A percentile compares a stretch with the other conserved stretches of the same genome.
Conservation (phyloP, 2,329 filamentous ascomycete species). For the Penicillium italicum region DNA sequence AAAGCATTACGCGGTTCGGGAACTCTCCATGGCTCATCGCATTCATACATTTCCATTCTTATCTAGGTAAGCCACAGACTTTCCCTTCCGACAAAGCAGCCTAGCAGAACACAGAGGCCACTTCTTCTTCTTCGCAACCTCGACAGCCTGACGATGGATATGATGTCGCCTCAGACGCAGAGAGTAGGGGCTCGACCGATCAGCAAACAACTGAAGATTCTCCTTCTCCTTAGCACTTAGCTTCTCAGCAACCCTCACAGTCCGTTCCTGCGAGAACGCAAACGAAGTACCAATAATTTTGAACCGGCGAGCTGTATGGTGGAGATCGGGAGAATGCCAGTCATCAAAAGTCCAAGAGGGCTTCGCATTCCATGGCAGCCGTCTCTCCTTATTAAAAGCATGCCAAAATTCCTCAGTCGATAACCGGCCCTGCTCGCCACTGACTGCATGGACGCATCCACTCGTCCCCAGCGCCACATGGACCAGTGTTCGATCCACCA, state of each 20-base stretch:
- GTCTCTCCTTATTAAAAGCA: conserved; percentile 20
- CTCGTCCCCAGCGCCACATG: conserved; percentile 17
- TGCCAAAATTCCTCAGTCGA: conserved; percentile 21
- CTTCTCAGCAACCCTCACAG: conserved; percentile 8
- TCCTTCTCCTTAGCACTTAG: conserved; percentile 5
- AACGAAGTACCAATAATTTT: conserved; percentile 25
- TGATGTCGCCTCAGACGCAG: conserved; percentile 17
- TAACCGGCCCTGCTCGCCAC: conserved; percentile 18
- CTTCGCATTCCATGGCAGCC: conserved; percentile 19
- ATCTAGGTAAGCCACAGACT: background rate
- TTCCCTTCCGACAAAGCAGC: conserved; percentile 18
- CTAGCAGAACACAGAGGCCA: conserved; percentile 12
- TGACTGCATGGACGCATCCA: conserved; percentile 22
- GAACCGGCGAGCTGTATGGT: conserved; percentile 17
- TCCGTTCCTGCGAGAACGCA: conserved; percentile 18
- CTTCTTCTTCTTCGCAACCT: conserved; percentile 17
- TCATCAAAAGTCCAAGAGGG: conserved; percentile 16
- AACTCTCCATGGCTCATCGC: no score
- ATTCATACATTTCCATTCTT: background rate
- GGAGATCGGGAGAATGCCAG: conserved; percentile 21
- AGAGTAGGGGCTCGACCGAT: conserved; percentile 19
- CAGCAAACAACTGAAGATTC: conserved; percentile 16
- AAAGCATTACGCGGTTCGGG: no score
- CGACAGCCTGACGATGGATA: conserved; percentile 16
- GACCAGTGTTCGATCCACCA: conserved; percentile 21